Evolutionary conservation across 495 filamentous ascomycete genomes (phyloP), one percentile per base, ranked within the genome.

Genomic region (Penicillium malachiteum): DNA sequence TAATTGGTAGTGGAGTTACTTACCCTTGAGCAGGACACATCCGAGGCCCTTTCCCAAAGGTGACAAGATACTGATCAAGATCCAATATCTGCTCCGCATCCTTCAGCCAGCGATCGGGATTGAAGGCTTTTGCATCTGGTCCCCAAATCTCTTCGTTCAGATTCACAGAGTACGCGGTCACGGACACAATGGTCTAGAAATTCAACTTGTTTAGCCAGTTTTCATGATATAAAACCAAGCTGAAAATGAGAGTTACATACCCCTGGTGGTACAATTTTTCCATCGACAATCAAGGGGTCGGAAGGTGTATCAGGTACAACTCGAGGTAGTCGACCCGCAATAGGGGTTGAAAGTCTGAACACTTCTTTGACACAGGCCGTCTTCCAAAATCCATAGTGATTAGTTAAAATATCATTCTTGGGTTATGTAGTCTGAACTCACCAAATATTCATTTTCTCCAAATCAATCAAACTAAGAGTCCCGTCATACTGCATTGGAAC

Each of bases 401-500:
- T 7, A 42, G 39, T 18, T 9, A 7, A 17, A 3, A 17, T 42
- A 14, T n/a, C n/a, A 9, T 42, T 42, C 14, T 0, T 18, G 16
- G 13, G 7, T 3, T 38, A 3, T 18, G 0, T 8, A 17, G n/a
- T 1, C 6, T 1, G 16, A 7, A 16, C 39, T 17, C 18, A 42
- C 39, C 39, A 42, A 17, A 10, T 42, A 42, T 42, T 42, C n/a
- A 42, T 17, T 42, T 42, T 42, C 39, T 42, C 39, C 39, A 42
- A 7, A 59, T 8, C 3, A 59, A 13, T 6, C 39, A 46, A 9
- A 26, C 21, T 26, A 26, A 26, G 21, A 1, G 21, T 26, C 21
- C 21, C 21, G 21, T 26, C 21, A 26, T 26, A 26, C 4, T 26
- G 21, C 21, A 26, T 26, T 26, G 21, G 21, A 26, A 26, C 21